Conservation (phyloP, 495 filamentous ascomycete genomes). For the Xylaria scruposa region DNA sequence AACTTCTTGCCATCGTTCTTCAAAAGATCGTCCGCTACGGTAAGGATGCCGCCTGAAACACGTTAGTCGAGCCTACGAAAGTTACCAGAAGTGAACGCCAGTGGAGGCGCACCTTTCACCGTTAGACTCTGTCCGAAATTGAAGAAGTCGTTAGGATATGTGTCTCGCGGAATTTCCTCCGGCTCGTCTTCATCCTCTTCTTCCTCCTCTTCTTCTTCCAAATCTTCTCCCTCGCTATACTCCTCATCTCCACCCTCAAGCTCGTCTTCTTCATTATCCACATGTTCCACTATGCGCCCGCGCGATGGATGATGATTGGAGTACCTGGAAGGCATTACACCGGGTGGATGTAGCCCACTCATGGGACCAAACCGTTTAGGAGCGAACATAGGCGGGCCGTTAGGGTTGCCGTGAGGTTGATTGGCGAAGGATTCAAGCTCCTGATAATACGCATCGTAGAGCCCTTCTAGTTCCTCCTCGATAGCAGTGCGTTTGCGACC, state of each 20-base stretch:
- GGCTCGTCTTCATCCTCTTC: conserved; percentile 68
- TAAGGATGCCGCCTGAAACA: conserved; percentile 88
- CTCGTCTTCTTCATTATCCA: conserved; percentile 69
- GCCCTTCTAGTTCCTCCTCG: conserved; percentile 97
- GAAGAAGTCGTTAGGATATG: conserved; percentile 84
- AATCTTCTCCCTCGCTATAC: conserved; percentile 59
- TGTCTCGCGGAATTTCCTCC: conserved; percentile 65
- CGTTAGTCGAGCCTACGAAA: conserved; percentile 42
- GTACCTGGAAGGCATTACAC: conserved; percentile 52
- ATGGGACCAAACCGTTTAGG: conserved; percentile 64
- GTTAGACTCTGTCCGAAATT: conserved; percentile 97
- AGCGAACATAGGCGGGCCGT: conserved; percentile 67
- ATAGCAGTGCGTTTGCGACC: conserved; percentile 96
- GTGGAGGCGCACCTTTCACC: conserved; percentile 79
- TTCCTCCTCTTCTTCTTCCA: conserved; percentile 73
- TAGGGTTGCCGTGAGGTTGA: conserved; percentile 70
- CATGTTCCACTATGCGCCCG: conserved; percentile 63
- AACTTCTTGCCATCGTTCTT: conserved; percentile 99
- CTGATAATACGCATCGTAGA: conserved; percentile 99
- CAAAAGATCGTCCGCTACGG: conserved; percentile 95
- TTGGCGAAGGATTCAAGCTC: conserved; percentile 98
- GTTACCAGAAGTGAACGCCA: conserved; percentile 39
- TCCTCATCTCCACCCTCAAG: conserved; percentile 66
- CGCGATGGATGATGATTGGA: conserved; percentile 58
- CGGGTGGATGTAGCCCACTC: conserved; percentile 58